Evolutionary conservation across 331 rosid species (phyloP).

Genomic region (Erythrophleum ivorense): DNA sequence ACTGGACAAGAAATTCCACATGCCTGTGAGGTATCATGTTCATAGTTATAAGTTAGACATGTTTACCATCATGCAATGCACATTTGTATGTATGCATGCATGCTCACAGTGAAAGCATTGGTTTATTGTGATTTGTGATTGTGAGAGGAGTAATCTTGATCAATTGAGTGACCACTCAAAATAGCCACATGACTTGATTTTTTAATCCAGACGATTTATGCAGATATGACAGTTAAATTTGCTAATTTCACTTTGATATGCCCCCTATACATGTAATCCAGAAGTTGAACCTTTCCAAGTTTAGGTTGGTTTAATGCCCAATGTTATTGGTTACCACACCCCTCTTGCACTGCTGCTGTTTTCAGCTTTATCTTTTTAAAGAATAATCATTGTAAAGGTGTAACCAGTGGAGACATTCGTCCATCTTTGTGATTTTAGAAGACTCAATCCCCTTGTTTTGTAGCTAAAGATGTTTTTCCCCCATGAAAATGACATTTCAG

Average conservation of each 20-base stretch:
- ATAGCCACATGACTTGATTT: background rate
- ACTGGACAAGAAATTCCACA: conserved; percentile 99
- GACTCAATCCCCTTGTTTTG: conserved; percentile 26
- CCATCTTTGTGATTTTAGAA: conserved; percentile 26
- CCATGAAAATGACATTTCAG: conserved; percentile 54
- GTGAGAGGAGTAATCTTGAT: conserved; percentile 12
- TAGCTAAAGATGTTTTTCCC: conserved; percentile 41
- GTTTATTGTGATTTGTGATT: background rate
- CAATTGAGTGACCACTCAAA: conserved; percentile 1
- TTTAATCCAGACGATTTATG: conserved; percentile 6
- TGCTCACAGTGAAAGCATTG: background rate
- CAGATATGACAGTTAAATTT: conserved; percentile 14
- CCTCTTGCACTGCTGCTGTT: conserved; percentile 28
- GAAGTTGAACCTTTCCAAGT: background rate
- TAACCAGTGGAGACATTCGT: conserved; percentile 18
- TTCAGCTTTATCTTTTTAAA: background rate
- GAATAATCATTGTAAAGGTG: conserved; percentile 2
- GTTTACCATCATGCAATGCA: conserved; percentile 5
- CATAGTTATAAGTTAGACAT: conserved; percentile 15
- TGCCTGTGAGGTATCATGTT: conserved; percentile 85
- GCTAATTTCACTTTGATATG: background rate
- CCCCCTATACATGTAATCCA: background rate
- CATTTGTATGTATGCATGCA: background rate
- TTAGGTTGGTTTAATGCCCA: conserved; percentile 1
- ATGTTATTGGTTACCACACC: conserved; percentile 16